phyloP scores from a whole-genome alignment of 352 stramenopile species.

The Pythium periplocum region DNA sequence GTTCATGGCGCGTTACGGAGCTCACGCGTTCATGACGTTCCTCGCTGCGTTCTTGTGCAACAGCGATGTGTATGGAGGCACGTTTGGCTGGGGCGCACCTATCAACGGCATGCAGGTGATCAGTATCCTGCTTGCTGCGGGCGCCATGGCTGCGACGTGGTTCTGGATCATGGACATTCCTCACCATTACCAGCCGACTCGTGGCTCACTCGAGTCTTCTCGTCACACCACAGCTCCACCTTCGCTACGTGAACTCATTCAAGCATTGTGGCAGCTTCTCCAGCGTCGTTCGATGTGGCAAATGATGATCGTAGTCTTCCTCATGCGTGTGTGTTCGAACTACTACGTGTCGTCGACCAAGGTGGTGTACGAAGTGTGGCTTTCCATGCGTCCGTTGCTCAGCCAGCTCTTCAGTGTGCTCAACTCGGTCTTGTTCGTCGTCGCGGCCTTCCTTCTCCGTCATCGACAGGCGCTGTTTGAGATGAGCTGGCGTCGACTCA shows the following conservation, averaged over 20 bases:
- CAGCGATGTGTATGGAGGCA: conserved; percentile 39
- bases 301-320: conserved; percentile 32
- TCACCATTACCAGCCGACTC: too few species aligned
- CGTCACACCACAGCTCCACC: too few species aligned
- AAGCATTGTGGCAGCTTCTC: conserved; percentile 26
- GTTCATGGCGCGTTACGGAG: conserved; percentile 29
- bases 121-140: conserved; percentile 18
- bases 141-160: conserved; percentile 22
- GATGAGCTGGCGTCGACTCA: conserved; percentile 33
- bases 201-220: too few species aligned
- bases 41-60: conserved; percentile 51
- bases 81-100: conserved; percentile 39
- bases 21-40: conserved; percentile 35
- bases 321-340: conserved; percentile 42
- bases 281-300: conserved; percentile 39
- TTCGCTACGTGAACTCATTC: too few species aligned
- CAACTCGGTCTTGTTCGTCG: conserved; percentile 36
- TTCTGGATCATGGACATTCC: conserved; percentile 31
- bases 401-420: conserved; percentile 42
- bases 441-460: conserved; percentile 25
- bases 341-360: conserved; percentile 58
- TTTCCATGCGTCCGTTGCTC: conserved; percentile 25
- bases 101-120: conserved; percentile 45
- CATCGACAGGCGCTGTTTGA: conserved; percentile 13
- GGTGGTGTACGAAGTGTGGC: conserved; percentile 58